Evolutionary conservation across 2,329 filamentous ascomycete genomes (phyloP).

Genomic region (Eutypa lata): DNA sequence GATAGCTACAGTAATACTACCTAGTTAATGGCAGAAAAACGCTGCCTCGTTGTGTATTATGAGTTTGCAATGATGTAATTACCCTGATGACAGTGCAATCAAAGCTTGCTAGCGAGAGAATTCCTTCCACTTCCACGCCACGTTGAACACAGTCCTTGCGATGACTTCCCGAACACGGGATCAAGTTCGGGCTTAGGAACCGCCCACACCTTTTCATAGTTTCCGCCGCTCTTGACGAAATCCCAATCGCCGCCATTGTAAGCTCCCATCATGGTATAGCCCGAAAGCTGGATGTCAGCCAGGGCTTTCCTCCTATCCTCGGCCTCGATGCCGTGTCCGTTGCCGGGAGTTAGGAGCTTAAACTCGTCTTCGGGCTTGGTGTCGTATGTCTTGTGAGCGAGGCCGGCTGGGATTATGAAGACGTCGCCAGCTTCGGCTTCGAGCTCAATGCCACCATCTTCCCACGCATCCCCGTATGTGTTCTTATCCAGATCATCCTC

Average conservation of each 20-base stretch:
- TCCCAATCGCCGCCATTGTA: constrained; percentile 50
- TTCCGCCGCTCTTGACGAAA: constrained; percentile 43
- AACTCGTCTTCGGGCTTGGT: constrained; percentile 34
- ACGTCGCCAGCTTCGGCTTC: constrained; percentile 51
- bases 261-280: constrained; percentile 56
- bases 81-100: no score
- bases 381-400: constrained; percentile 50
- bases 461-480: constrained; percentile 35
- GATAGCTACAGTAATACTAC: no score
- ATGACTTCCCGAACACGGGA: not conserved
- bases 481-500: constrained; percentile 34
- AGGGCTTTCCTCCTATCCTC: constrained; percentile 33
- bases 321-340: constrained; percentile 32
- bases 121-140: not conserved
- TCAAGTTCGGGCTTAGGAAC: not conserved
- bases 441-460: constrained; percentile 47
- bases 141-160: not conserved
- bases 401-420: constrained; percentile 55
- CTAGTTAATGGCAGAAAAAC: no score
- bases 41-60: no score
- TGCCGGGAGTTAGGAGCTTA: constrained; percentile 40
- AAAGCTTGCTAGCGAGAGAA: not conserved
- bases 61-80: no score
- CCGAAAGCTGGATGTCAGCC: constrained; percentile 31
- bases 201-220: constrained; percentile 13